Evolutionary conservation across 176 grass and related monocot species (phyloP).

Genomic region (Avena atlantica): DNA sequence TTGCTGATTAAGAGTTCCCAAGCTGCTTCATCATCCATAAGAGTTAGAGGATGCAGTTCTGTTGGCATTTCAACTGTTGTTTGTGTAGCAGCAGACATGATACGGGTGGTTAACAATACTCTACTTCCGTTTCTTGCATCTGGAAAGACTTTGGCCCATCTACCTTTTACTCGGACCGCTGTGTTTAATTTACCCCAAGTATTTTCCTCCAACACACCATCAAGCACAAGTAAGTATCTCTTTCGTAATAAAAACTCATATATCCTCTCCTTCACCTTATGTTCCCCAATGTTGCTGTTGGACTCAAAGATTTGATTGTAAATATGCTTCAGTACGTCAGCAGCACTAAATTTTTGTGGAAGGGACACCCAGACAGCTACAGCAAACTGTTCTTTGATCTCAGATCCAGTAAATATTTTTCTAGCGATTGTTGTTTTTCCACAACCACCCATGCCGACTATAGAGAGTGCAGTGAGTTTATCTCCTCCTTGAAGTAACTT

Average conservation of each 20-base stretch:
- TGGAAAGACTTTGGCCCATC: neutral
- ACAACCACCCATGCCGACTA: neutral
- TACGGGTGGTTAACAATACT: neutral
- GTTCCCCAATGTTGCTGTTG: neutral
- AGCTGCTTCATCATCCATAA: neutral
- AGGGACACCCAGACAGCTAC: neutral
- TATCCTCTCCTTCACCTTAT: neutral
- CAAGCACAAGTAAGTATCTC: neutral
- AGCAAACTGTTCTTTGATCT: neutral
- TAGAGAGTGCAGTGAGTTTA: neutral
- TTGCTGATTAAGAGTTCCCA: neutral
- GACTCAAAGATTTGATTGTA: neutral
- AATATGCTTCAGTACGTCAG: neutral
- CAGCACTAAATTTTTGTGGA: neutral
- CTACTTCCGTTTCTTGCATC: neutral
- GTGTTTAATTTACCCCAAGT: neutral
- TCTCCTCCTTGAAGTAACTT: neutral
- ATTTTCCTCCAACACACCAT: neutral
- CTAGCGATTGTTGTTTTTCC: conserved; percentile 5
- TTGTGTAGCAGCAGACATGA: neutral
- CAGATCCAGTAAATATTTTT: neutral
- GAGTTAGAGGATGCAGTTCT: neutral
- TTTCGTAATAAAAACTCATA: neutral
- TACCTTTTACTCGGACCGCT: neutral
- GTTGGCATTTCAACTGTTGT: neutral